phyloP scores from a whole-genome alignment of 176 grass and related monocot species.

The Triticum timopheevii region DNA sequence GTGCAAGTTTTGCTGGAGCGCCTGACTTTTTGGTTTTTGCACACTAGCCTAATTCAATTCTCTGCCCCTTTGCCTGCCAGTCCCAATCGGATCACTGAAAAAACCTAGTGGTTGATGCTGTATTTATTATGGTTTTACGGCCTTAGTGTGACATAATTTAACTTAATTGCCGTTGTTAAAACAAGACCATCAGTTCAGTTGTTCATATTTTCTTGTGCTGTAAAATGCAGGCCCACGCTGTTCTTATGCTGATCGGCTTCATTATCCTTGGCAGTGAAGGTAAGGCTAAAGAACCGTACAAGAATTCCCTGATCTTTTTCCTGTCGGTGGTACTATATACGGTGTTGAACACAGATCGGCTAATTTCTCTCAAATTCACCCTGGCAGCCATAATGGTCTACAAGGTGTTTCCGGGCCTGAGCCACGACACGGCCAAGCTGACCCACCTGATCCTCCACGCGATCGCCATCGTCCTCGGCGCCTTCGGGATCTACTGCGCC shows the following conservation, averaged over 20 bases:
- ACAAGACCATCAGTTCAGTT: no score
- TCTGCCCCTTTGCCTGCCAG: background rate
- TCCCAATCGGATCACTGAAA: background rate
- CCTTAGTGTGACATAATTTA: background rate
- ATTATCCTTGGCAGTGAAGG: slow-evolving; percentile 93
- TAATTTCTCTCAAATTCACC: background rate
- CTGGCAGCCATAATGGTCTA: slow-evolving; percentile 82
- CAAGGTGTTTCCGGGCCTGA: slow-evolving; percentile 56
- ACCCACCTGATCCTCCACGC: slow-evolving; percentile 72
- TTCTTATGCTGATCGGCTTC: slow-evolving; percentile 94
- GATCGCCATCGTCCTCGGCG: slow-evolving; percentile 61
- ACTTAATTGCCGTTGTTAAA: background rate
- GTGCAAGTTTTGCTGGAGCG: background rate
- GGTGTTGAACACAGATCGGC: background rate
- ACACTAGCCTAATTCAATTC: background rate
- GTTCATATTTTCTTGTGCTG: background rate
- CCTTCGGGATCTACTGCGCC: slow-evolving; percentile 76
- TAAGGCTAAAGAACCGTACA: slow-evolving; percentile 15
- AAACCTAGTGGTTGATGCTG: background rate
- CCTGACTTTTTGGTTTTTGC: background rate
- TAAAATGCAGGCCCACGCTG: slow-evolving; percentile 71
- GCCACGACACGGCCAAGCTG: slow-evolving; percentile 63
- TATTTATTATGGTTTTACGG: background rate
- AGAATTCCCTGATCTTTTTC: background rate
- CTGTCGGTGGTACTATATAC: background rate